phyloP scores from a whole-genome alignment of 768 basidiomycete genomes.

The Russula olivacea region DNA sequence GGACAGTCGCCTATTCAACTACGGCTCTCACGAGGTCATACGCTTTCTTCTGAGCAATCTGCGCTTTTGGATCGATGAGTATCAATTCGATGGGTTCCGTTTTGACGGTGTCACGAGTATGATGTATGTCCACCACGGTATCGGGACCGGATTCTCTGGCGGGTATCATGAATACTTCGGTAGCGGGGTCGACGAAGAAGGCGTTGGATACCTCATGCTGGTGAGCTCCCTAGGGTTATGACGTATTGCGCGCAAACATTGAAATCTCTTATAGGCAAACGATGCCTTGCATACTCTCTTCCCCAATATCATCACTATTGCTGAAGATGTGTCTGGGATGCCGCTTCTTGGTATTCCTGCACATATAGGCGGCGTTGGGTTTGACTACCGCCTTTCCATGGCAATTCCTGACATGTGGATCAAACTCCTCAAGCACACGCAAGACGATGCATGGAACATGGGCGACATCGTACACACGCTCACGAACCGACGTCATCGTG shows the following conservation, averaged over 20 bases:
- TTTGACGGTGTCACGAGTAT: slow-evolving; percentile 99
- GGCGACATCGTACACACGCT: slow-evolving; percentile 82
- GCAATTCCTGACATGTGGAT: slow-evolving; percentile 99
- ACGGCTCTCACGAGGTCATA: slow-evolving; percentile 88
- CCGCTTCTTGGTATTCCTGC: slow-evolving; percentile 84
- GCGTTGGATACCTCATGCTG: slow-evolving; percentile 94
- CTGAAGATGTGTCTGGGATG: slow-evolving; percentile 99
- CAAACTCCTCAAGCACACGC: slow-evolving; percentile 90
- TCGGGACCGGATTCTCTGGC: slow-evolving; percentile 95
- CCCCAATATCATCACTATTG: slow-evolving; percentile 82
- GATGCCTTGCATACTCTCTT: slow-evolving; percentile 79
- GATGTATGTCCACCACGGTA: slow-evolving; percentile 99
- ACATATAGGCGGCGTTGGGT: slow-evolving; percentile 82
- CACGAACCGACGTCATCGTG: slow-evolving; percentile 81
- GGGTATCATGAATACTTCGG: slow-evolving; percentile 99
- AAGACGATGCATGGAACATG: slow-evolving; percentile 85
- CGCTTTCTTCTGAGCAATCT: slow-evolving; percentile 94
- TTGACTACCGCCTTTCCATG: slow-evolving; percentile 98
- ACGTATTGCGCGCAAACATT: not conserved
- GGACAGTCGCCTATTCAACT: slow-evolving; percentile 98
- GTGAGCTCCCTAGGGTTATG: slow-evolving; percentile 43
- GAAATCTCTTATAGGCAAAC: slow-evolving; percentile 64
- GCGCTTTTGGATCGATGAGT: slow-evolving; percentile 93
- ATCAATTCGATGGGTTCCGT: slow-evolving; percentile 93
- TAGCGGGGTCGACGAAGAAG: slow-evolving; percentile 74